Evolutionary conservation across 2,329 filamentous ascomycete genomes (phyloP), one percentile per base, ranked within the genome.

Genomic region (Ceratocystis ficicola): DNA sequence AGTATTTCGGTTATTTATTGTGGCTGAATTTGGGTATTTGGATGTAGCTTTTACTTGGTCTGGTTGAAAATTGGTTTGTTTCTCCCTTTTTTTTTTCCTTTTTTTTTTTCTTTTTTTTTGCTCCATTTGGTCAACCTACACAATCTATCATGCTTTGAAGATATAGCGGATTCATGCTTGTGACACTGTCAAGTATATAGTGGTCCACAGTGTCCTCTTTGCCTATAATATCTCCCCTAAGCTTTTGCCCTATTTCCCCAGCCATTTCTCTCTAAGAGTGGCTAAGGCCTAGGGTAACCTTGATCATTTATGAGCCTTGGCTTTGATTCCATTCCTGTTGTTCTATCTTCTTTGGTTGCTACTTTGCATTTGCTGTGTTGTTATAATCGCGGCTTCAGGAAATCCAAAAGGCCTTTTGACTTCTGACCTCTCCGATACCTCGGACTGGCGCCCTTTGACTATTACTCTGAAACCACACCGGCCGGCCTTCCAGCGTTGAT

Each of bases 401-500:
- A 52, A 8, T 10, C 7, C 22, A n/a, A 2, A 22, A n/a, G 12
- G 48, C 48, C 48, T 22, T 8, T n/a, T 20, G 22, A 36, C 32
- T 17, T 17, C 28, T 5, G 30, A 15, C n/a, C 28, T 10, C 28
- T 30, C 55, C 7, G n/a, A 15, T 36, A 6, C 17, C 25, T 36
- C 55, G 3, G 30, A 15, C 10, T 7, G 30, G 2, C 30, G 3
- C 36, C 36, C 36, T 41, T 41, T 12, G 36, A 15, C 10, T 12
- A 5, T 41, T n/a, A 32, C 55, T 36, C 15, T 59, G 28, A 36
- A 36, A 8, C 28, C 25, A 2, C n/a, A 3, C 36, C 36, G 36
- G 36, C 36, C 55, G 30, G 60, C 41, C 20, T 44, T 62, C 20
- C 41, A 62, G 55, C 61, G 63, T 67, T 62, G 55, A 50, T 64